Evolutionary conservation across 192 early-diverging fungal genomes (phyloP), one percentile per base, ranked within the genome.

Genomic region (Coemansia sp.): DNA sequence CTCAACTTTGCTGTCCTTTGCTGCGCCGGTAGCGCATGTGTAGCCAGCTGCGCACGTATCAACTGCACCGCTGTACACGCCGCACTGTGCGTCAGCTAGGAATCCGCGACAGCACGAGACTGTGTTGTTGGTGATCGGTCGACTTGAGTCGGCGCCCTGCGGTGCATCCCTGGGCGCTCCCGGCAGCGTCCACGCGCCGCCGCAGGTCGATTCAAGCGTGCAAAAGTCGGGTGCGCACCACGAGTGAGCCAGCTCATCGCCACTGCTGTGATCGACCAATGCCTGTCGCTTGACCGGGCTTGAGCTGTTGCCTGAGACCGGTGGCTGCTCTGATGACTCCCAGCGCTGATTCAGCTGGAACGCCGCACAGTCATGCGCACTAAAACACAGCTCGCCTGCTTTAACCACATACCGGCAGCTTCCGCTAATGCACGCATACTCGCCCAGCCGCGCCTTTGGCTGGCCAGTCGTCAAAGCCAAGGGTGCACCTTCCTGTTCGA

Each of bases 121-220:
- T 3, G 67, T 50, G 8, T 55, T 61, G 27, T 71, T 67, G 8
- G 65, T 44, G 7, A 60, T 33, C 7, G 60, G 63, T 25, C 25
- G 53, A 8, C 56, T 67, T 6, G 73, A 48, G 27, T 73, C 65
- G 38, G 69, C 70, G 23, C 64, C 68, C 6, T 60, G 64, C 1
- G 74, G 68, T 19, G 50, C 31, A 5, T 64, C 42, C 11, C n/a
- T 18, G 3, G 80, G 82, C 8, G 82, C 76, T 19, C 77, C 70
- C 2, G 64, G 62, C 7, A 82, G 65, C 23, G 81, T 80, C 85
- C 85, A 87, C 11, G 82, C 83, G 19, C 82, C 82, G 32, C 77
- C 84, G 54, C 87, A 88, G 0, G 71, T 76, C 8, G 85, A 85
- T 40, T 83, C 87, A 11, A 87, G 56, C 7, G 85, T 86, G 59